A percentile compares a stretch with the other conserved stretches of the same genome.
phyloP scores from a whole-genome alignment of 768 basidiomycete species.

The Termitomyces sp. region DNA sequence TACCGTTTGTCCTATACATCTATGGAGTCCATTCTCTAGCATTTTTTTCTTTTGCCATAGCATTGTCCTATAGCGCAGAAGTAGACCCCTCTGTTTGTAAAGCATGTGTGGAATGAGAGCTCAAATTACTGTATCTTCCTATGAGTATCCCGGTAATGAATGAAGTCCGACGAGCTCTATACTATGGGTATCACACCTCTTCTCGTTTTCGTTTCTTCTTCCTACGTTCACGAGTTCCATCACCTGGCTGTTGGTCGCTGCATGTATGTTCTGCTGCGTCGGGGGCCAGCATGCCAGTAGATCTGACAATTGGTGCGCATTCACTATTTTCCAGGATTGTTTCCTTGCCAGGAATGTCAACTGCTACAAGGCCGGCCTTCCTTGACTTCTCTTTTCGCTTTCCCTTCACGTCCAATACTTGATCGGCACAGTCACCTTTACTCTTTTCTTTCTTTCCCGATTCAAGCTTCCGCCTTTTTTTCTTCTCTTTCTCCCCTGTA shows the following conservation, averaged over 20 bases:
- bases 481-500: constrained; percentile 4
- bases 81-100: constrained; percentile 13
- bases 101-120: constrained; percentile 12
- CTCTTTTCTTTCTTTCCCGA: constrained; percentile 1
- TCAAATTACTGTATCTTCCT: neutral
- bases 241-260: neutral
- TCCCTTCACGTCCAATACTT: neutral
- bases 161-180: neutral
- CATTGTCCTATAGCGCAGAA: neutral
- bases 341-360: neutral
- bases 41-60: neutral
- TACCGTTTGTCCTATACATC: constrained; percentile 6
- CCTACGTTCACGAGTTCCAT: neutral
- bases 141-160: neutral
- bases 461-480: constrained; percentile 15
- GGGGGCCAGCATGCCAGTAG: neutral
- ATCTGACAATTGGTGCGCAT: neutral
- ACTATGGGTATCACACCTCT: neutral
- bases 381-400: constrained; percentile 3
- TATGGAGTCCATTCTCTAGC: constrained; percentile 9
- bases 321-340: neutral
- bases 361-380: neutral
- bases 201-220: constrained; percentile 13
- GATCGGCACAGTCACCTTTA: neutral
- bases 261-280: neutral